phyloP scores from a whole-genome alignment of 495 filamentous ascomycete genomes.

The Hypoxylon trugodes region DNA sequence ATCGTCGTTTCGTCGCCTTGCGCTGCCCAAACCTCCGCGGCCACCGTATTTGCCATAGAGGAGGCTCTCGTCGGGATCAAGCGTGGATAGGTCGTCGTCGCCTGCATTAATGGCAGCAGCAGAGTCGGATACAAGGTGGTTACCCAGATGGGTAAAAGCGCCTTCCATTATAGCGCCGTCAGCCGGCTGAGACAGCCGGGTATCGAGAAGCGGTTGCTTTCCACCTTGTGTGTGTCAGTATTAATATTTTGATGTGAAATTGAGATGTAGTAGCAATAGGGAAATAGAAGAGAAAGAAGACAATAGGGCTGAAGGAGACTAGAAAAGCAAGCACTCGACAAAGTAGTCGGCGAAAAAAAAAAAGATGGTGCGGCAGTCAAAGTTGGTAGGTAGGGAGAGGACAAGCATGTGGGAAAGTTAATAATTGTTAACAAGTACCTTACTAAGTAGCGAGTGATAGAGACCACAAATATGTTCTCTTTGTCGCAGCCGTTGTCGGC shows the following conservation, averaged over 20 bases:
- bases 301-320: neutral
- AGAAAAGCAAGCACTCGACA: neutral
- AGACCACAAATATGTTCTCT: neutral
- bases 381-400: neutral
- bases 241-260: no score
- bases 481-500: conserved; percentile 18
- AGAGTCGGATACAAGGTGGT: conserved; percentile 79
- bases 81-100: conserved; percentile 68
- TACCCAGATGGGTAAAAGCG: conserved; percentile 85
- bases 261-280: neutral
- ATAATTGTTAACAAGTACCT: conserved; percentile 1
- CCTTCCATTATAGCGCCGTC: conserved; percentile 70
- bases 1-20: conserved; percentile 71
- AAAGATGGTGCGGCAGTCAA: neutral
- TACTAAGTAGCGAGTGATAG: conserved; percentile 4
- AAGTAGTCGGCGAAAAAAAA: neutral
- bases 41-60: conserved; percentile 71
- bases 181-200: conserved; percentile 29
- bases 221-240: conserved; percentile 14
- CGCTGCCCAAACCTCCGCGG: conserved; percentile 56
- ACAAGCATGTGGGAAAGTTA: neutral
- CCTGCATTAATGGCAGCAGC: conserved; percentile 77
- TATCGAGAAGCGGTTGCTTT: conserved; percentile 18
- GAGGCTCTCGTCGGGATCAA: conserved; percentile 80
- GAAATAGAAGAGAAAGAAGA: neutral